Base-by-base conservation (phyloP, 2,329 filamentous ascomycete genomes). In the Trichoderma oligosporum region DNA sequence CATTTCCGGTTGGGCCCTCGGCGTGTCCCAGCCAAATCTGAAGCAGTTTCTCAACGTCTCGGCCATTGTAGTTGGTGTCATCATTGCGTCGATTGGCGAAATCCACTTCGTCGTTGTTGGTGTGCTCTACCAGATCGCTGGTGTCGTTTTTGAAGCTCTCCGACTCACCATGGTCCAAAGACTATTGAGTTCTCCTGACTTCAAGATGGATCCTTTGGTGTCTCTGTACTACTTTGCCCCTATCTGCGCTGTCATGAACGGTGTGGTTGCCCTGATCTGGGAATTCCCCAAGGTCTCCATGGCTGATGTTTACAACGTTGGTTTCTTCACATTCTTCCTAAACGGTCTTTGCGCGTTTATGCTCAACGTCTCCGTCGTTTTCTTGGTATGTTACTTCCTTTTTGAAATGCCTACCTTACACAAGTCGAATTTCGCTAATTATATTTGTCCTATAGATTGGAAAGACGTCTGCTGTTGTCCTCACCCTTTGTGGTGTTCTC, bases 81-180 rank as follows among this genome's bases (percentile, higher is more conserved):
- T 97, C 64, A 91, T 99, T 69, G 94, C 94, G 48, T 96, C 93
- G 1, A 83, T 96, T 62, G 94, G 94, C 68, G 94, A 99, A 78
- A 95, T 99, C 74, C 86, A 92, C 71, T 99, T 99, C 71, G 88
- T 90, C 67, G 78, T 88, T 74, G 80, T 83, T 63, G 89, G 89
- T 62, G 88, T 94, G 75, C 71, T 91, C 62, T 91, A 85, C 80
- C 90, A 94, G 76, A 78, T 88, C 60, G 85, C 80, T 57, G 89
- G 89, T 68, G 87, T 94, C 68, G 71, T 87, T 67, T 94, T 93
- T 68, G 90, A 94, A 76, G 89, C 89, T 56, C 82, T 90, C 63
- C 87, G 89, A 67, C 81, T 94, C 59, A 89, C 88, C 76, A 86
- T 94, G 85, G 88, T 94, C 53, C 86, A 93, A 78, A 85, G 86